Conservation (phyloP, 805 yeast species). For the Diddensiella santjacobensis region DNA sequence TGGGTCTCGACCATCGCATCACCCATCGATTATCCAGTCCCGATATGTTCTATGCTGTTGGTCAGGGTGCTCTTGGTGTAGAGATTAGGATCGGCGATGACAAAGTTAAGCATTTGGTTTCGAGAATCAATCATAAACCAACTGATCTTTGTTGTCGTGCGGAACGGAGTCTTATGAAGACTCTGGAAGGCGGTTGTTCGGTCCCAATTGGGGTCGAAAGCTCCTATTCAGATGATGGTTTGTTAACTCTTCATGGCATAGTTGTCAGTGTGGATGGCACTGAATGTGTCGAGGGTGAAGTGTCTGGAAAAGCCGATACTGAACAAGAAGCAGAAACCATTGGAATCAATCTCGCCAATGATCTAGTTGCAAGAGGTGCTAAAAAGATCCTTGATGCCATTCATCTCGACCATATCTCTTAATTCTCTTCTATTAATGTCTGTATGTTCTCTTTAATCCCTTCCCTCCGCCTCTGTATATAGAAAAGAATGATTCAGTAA, state of each 20-base stretch:
- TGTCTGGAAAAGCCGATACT: conserved; percentile 38
- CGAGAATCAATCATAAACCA: conserved; percentile 56
- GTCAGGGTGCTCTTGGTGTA: conserved; percentile 97
- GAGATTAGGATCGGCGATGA: conserved; percentile 76
- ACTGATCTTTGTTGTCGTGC: conserved; percentile 77
- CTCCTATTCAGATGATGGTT: conserved; percentile 44
- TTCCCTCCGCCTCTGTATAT: no score
- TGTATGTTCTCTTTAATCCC: no score
- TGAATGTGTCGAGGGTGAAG: conserved; percentile 57
- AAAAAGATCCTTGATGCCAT: conserved; percentile 75
- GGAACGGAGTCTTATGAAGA: conserved; percentile 81
- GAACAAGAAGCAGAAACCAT: conserved; percentile 62
- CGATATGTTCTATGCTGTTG: conserved; percentile 92
- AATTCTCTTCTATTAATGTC: no score
- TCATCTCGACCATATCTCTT: conserved; percentile 37
- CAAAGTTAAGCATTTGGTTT: conserved; percentile 54
- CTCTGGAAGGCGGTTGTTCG: conserved; percentile 95
- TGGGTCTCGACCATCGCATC: conserved; percentile 70
- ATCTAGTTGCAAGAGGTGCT: conserved; percentile 73
- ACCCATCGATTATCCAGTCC: conserved; percentile 65
- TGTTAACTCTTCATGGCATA: conserved; percentile 57
- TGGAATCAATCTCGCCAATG: conserved; percentile 67
- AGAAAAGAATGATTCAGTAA: no score
- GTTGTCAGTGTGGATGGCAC: conserved; percentile 85
- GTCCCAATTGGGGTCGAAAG: conserved; percentile 92